Base-by-base conservation (phyloP, 1,139 yeast species). In the Zygosaccharomyces sapae region DNA sequence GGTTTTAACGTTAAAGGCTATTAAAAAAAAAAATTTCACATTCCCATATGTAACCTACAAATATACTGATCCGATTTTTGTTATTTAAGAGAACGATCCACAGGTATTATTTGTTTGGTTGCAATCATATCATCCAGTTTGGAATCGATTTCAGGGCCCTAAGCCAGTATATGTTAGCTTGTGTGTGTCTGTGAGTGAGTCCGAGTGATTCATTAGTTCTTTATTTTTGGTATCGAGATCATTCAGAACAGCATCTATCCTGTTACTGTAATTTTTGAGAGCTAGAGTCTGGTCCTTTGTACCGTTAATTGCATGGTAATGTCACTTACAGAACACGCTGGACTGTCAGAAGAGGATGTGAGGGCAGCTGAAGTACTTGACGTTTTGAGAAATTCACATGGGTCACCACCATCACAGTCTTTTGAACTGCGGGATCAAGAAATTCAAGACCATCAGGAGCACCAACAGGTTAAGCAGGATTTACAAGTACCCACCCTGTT, bases 301-400 rank as follows among this genome's bases (percentile, higher is more conserved):
- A 10, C n/a, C 5, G 31, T 9, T 10, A 22, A 10, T 22, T 18
- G 7, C 19, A 2, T 12, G 24, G 35, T 25, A 5, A 47, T 50
- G 55, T 37, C 42, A 22, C 34, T 44, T 33, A 29, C 33, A 8
- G 45, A 41, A 12, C 50, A 47, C 45, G 44, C 46, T 9, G 45
- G 52, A 18, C 44, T 56, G 16, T 58, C 62, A 4, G 56, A 54
- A 35, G 61, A 56, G 41, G 62, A 57, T 38, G 57, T 57, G 9
- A 49, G 53, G 35, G 65, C 65, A 18, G 63, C 64, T 16, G 63
- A 60, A 43, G 60, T 60, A 22, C 51, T 62, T 22, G 63, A 56
- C 41, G 64, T 56, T 22, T 48, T 61, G 42, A 52, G 61, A 47
- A 54, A 59, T 41, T 54, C 61, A 49, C 54, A 51, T 51, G 56